phyloP scores from a whole-genome alignment of 306 rosid genomes.

The Cucurbita moschata region DNA sequence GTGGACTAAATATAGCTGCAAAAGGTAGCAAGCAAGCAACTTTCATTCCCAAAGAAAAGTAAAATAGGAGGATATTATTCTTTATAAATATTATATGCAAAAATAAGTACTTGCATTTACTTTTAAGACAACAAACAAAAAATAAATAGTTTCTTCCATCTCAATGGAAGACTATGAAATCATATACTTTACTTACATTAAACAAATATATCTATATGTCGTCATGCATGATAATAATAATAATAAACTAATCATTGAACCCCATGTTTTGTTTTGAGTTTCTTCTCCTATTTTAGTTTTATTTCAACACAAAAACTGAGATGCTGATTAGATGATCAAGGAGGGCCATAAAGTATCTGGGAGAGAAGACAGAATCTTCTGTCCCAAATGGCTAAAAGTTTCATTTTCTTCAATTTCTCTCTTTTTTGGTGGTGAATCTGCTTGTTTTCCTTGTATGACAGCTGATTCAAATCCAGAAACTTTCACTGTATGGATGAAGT shows the following conservation, averaged over 20 bases:
- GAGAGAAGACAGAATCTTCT: not conserved
- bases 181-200: not conserved
- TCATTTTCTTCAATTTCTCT: not conserved
- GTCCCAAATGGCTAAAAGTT: not conserved
- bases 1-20: not conserved
- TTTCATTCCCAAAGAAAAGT: not conserved
- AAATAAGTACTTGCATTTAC: not conserved
- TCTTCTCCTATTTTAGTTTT: not conserved
- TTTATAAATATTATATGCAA: not conserved
- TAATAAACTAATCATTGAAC: too few relatives aligned
- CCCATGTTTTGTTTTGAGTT: too few relatives aligned
- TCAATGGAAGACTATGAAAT: not conserved
- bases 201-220: not conserved
- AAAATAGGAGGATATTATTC: not conserved
- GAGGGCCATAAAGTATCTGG: not conserved
- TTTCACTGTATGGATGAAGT: slow-evolving; percentile 29
- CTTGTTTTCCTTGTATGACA: not conserved
- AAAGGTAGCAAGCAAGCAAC: not conserved
- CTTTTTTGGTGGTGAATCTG: not conserved
- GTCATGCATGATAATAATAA: not conserved
- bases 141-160: not conserved
- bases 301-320: not conserved
- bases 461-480: slow-evolving; percentile 14
- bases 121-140: not conserved
- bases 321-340: not conserved